Evolutionary conservation across 1,139 yeast genomes (phyloP).

Genomic region (Debaryomyces sp.): DNA sequence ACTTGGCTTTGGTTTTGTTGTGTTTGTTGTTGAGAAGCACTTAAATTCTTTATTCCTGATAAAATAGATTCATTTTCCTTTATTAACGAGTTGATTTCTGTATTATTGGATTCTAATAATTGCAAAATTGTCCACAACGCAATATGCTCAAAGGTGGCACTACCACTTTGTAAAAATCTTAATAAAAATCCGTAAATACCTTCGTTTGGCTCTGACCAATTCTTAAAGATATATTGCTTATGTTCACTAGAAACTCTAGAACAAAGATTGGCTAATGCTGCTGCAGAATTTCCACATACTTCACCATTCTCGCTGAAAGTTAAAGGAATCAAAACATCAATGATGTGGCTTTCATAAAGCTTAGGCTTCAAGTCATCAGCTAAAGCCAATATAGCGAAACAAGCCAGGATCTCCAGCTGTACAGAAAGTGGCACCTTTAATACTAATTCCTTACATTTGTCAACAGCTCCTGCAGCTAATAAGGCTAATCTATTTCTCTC

Average conservation of each 20-base stretch:
- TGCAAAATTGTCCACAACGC: constrained; percentile 97
- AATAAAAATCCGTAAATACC: constrained; percentile 86
- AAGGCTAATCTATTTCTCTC: constrained; percentile 92
- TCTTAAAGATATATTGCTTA: constrained; percentile 68
- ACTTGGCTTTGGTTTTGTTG: constrained; percentile 26
- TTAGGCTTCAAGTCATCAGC: constrained; percentile 94
- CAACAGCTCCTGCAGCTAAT: constrained; percentile 94
- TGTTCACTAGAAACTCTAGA: constrained; percentile 82
- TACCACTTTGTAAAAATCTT: constrained; percentile 78
- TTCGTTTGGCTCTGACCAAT: constrained; percentile 80
- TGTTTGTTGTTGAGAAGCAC: constrained; percentile 42
- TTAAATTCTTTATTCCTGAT: constrained; percentile 57
- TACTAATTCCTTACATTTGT: constrained; percentile 87
- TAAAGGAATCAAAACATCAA: constrained; percentile 88
- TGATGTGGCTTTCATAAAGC: constrained; percentile 79
- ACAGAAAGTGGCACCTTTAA: constrained; percentile 83
- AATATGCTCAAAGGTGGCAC: constrained; percentile 97
- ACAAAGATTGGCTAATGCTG: constrained; percentile 94
- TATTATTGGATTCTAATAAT: constrained; percentile 83
- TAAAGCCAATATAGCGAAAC: constrained; percentile 93
- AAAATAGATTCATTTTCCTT: constrained; percentile 62
- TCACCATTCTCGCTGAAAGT: constrained; percentile 88
- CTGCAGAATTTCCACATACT: constrained; percentile 98
- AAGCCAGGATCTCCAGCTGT: constrained; percentile 95
- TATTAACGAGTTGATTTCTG: constrained; percentile 63